phyloP scores from a whole-genome alignment of 768 basidiomycete genomes.

The Mycena pura region DNA sequence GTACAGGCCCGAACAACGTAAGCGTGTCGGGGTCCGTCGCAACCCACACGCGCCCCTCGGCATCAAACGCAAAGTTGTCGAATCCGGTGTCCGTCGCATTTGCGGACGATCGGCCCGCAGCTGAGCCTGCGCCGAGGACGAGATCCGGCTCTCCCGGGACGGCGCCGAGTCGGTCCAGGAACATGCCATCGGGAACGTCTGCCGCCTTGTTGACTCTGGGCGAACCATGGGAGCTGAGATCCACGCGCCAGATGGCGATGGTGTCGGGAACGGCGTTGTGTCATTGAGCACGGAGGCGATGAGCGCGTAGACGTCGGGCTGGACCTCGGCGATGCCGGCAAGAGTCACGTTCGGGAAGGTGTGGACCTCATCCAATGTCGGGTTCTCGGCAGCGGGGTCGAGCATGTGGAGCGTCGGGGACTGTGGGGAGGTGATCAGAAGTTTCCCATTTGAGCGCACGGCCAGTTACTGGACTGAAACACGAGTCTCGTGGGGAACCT shows the following conservation, averaged over 20 bases:
- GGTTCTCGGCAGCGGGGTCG: constrained; percentile 1
- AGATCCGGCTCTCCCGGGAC: constrained; percentile 14
- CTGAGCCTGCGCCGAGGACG: constrained; percentile 9
- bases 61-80: constrained; percentile 15
- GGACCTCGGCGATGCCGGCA: constrained; percentile 8
- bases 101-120: constrained; percentile 3
- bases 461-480: constrained; percentile 10
- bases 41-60: constrained; percentile 9
- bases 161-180: constrained; percentile 6
- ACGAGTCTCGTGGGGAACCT: constrained; percentile 8
- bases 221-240: background rate
- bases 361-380: constrained; percentile 8
- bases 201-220: constrained; percentile 11
- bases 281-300: constrained; percentile 1
- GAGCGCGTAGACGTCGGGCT: constrained; percentile 11
- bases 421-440: constrained; percentile 8
- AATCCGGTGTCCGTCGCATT: no score
- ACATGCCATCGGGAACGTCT: constrained; percentile 2
- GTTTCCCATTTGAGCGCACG: constrained; percentile 8
- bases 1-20: constrained; percentile 4
- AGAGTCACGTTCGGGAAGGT: constrained; percentile 18
- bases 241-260: constrained; percentile 12
- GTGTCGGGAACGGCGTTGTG: constrained; percentile 8
- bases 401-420: constrained; percentile 8
- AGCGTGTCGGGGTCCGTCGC: constrained; percentile 7